A percentile compares a stretch with the other conserved stretches of the same genome.
These are phyloP conservation scores for Rhodofomes roseus DNA, from an alignment of 1,284 basidiomycete genomes.

Conservation along the genomic window DNA sequence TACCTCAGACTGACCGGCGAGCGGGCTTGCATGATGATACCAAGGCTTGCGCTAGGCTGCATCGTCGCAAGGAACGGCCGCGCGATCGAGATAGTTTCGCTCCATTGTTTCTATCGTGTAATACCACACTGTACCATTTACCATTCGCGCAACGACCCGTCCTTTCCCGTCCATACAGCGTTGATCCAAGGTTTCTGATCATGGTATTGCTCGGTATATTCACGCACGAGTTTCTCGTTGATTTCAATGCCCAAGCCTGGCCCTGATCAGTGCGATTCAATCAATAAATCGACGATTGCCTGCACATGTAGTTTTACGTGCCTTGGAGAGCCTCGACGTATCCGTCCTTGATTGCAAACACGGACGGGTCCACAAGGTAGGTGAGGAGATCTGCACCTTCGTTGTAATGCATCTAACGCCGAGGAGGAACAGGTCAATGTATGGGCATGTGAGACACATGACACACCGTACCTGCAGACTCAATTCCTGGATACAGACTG, in stretches of 20 bases:
- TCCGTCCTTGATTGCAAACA: conserved; percentile 63
- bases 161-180: conserved; percentile 55
- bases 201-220: conserved; percentile 36
- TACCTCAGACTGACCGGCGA: background rate
- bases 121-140: conserved; percentile 19
- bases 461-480: conserved; percentile 47
- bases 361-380: conserved; percentile 51
- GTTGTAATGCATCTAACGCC: conserved; percentile 68
- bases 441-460: background rate
- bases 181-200: conserved; percentile 53
- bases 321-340: conserved; percentile 52
- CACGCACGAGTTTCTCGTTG: conserved; percentile 61
- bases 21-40: no score
- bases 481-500: conserved; percentile 67
- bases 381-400: conserved; percentile 68
- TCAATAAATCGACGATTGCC: background rate
- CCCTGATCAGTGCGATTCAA: conserved; percentile 27
- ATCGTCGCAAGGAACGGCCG: no score
- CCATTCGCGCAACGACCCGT: conserved; percentile 54
- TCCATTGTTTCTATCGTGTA: background rate
- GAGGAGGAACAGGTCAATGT: background rate
- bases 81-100: background rate
- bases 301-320: conserved; percentile 19
- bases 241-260: conserved; percentile 70
- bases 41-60: no score